Evolutionary conservation across 192 early-diverging fungal species (phyloP).

Genomic region (Dissophora globulifera): DNA sequence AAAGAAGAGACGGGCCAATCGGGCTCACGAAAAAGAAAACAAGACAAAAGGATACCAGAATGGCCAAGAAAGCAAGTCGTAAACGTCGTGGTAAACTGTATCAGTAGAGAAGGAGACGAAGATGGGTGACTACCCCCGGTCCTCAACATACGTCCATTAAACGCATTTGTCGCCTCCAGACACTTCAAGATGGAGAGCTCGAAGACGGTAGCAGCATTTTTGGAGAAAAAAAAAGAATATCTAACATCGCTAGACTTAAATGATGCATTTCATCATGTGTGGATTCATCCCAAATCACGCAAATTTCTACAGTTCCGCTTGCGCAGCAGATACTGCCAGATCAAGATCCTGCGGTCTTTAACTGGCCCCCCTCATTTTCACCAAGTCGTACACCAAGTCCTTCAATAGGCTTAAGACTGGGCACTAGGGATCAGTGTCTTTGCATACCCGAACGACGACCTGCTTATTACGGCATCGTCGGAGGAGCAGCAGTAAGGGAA

Average conservation of each 20-base stretch:
- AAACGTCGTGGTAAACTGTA: no score
- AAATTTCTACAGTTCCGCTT: slow-evolving; percentile 50
- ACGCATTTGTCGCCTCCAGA: not conserved
- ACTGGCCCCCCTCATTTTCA: slow-evolving; percentile 45
- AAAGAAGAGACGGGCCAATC: no score
- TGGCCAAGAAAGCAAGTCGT: no score
- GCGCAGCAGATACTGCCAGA: slow-evolving; percentile 38
- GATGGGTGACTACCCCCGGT: no score
- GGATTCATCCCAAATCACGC: slow-evolving; percentile 21
- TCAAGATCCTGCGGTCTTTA: slow-evolving; percentile 37
- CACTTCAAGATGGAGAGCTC: slow-evolving; percentile 28
- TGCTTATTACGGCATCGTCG: slow-evolving; percentile 8
- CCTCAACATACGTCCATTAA: slow-evolving; percentile 16
- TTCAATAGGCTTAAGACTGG: slow-evolving; percentile 31
- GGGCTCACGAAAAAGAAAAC: no score
- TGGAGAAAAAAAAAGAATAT: slow-evolving; percentile 26
- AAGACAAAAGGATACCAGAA: no score
- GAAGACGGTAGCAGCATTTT: not conserved
- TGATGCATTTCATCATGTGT: slow-evolving; percentile 56
- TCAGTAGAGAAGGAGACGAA: no score
- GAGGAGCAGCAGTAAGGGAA: not conserved
- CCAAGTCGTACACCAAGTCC: slow-evolving; percentile 27
- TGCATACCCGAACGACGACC: slow-evolving; percentile 46
- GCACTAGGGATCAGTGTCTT: slow-evolving; percentile 24
- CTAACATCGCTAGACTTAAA: slow-evolving; percentile 43